phyloP scores from a whole-genome alignment of 352 stramenopile genomes.

The Vaucheria bursata region DNA sequence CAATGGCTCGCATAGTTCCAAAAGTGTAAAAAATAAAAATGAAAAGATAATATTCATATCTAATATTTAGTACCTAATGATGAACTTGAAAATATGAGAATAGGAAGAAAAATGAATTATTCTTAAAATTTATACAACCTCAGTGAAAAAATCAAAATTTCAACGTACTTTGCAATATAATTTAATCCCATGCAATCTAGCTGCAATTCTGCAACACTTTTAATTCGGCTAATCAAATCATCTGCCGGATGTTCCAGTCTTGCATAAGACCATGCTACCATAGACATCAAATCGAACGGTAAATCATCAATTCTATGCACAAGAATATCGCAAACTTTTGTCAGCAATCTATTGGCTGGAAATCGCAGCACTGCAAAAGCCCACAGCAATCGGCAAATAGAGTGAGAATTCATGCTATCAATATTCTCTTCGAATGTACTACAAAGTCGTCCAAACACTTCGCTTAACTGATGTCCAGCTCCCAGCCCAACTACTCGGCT shows the following conservation, averaged over 20 bases:
- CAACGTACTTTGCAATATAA: slow-evolving; percentile 1
- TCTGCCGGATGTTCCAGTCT: slow-evolving; percentile 20
- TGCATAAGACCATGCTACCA: slow-evolving; percentile 25
- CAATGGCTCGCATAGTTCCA: background rate
- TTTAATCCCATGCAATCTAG: slow-evolving; percentile 15
- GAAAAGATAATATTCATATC: background rate
- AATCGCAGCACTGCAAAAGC: background rate
- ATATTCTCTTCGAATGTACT: background rate
- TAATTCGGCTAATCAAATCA: slow-evolving; percentile 35
- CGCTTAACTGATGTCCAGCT: background rate
- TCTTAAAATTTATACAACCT: background rate
- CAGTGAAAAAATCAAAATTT: background rate
- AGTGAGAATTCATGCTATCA: background rate
- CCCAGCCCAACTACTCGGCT: background rate
- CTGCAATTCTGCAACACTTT: slow-evolving; percentile 16
- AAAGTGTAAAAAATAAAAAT: background rate
- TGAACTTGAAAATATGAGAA: background rate
- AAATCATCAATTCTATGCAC: slow-evolving; percentile 20
- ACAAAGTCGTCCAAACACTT: background rate
- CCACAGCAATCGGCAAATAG: background rate
- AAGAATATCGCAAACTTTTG: background rate
- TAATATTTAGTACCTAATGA: background rate
- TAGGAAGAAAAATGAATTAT: background rate
- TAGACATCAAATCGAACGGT: slow-evolving; percentile 16
- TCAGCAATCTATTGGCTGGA: background rate